Base-by-base conservation (phyloP, 2,329 filamentous ascomycete species). In the Dryadomyces quercus-mongolicae region DNA sequence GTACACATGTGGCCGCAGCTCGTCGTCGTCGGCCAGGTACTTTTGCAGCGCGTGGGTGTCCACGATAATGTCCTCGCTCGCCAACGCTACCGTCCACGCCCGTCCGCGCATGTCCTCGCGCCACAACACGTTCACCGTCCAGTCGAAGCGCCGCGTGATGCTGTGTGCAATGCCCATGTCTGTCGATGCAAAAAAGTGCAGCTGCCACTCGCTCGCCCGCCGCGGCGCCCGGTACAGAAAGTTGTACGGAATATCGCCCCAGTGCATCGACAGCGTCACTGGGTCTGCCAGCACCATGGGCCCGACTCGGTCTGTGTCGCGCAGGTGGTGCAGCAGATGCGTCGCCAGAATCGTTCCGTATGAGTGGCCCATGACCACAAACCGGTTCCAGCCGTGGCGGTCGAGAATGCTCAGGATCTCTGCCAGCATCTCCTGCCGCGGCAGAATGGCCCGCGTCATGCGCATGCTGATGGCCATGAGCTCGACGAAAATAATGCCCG, bases 381-480 rank as follows among this genome's bases (percentile, higher is more conserved):
- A 52, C 9, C 50, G 40, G 40, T 52, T 42, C 50, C 50, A 52
- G 6, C 50, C 50, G 50, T 52, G 50, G 16, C 5, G 25, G 40
- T 45, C n/a, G 9, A 52, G 50, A 13, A 52, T 52, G 40, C 16
- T 1, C n/a, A 52, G 42, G 6, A 52, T 45, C 40, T 52, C 50
- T 6, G 50, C 25, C 50, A 52, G n/a, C 50, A 52, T 10, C 10
- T 9, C 42, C 25, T 13, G 12, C 8, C 50, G 50, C 42, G 50
- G 50, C 50, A 36, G 22, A 40, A 52, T 52, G 15, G 25, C 42
- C n/a, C 18, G 3, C 2, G 40, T 45, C 12, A 52, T 18, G 1
- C 50, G 50, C 50, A 52, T 52, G 50, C 50, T 52, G 50, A 52
- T 52, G 9, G 50, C 38, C 50, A 52, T 52, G 15, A 52, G 42